Percentiles rank a stretch among this genome's conserved stretches.
Conservation (phyloP, 78 protist genomes). For the Mastigamoeba balamuthi region DNA sequence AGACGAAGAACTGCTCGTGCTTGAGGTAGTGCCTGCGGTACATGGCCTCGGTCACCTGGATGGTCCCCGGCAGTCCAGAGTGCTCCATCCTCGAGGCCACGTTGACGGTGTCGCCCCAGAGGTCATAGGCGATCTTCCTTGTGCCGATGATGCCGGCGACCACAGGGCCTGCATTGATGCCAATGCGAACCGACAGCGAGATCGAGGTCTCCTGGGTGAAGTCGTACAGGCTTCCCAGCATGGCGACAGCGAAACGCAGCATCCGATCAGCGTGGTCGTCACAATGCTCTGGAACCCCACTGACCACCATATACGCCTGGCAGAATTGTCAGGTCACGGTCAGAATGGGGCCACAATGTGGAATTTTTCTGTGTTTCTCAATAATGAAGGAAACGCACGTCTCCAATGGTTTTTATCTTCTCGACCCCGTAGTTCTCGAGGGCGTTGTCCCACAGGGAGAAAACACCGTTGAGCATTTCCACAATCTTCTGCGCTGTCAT, state of each 20-base stretch:
- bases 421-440: constrained; percentile 61
- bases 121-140: constrained; percentile 47
- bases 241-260: constrained; percentile 11
- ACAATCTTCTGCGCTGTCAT: constrained; percentile 35
- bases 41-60: constrained; percentile 26
- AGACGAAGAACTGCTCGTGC: constrained; percentile 16
- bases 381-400: no score
- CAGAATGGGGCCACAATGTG: no score
- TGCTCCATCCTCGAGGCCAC: constrained; percentile 55
- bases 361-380: no score
- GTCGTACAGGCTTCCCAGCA: neutral
- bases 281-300: constrained; percentile 32
- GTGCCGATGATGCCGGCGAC: constrained; percentile 65
- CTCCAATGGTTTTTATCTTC: constrained; percentile 73
- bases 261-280: neutral
- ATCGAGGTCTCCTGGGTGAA: constrained; percentile 3
- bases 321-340: no score
- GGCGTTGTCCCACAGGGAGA: no score
- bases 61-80: constrained; percentile 33
- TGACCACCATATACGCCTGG: constrained; percentile 33
- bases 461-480: constrained; percentile 43
- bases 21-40: neutral
- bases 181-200: constrained; percentile 24
- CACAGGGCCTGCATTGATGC: constrained; percentile 62
- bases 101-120: constrained; percentile 78